A percentile compares a stretch with the other conserved stretches of the same genome.
These are phyloP conservation scores for Talaromyces trachyspermus DNA, from an alignment of 495 filamentous ascomycete species.

Conservation along the genomic window DNA sequence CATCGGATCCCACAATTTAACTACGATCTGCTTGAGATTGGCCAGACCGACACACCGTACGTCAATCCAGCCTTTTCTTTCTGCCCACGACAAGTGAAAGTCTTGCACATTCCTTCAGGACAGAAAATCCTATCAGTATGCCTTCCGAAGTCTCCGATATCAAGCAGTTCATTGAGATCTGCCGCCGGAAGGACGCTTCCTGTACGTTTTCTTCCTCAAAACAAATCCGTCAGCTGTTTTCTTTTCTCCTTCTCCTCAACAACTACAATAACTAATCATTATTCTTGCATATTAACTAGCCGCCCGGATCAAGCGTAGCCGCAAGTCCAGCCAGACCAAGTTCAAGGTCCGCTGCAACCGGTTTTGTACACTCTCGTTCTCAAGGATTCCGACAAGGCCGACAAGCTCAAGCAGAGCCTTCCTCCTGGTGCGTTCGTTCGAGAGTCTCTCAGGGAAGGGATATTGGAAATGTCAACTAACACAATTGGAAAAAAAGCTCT, in stretches of 20 bases:
- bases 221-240: neutral
- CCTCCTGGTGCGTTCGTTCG: conserved; percentile 69
- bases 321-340: conserved; percentile 82
- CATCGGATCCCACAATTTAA: conserved; percentile 20
- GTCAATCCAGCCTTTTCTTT: conserved; percentile 8
- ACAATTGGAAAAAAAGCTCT: conserved; percentile 43
- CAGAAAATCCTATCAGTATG: conserved; percentile 53
- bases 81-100: conserved; percentile 3
- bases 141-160: conserved; percentile 97
- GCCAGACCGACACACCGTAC: too few species aligned
- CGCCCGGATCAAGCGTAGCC: conserved; percentile 96
- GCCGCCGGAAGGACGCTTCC: conserved; percentile 94
- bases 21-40: too few species aligned
- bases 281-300: conserved; percentile 53
- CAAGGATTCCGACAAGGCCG: conserved; percentile 96
- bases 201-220: conserved; percentile 51
- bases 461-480: neutral
- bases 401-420: conserved; percentile 99
- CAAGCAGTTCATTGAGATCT: conserved; percentile 99
- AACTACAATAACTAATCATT: conserved; percentile 27
- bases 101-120: conserved; percentile 5
- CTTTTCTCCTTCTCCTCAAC: conserved; percentile 6
- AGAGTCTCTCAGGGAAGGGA: neutral
- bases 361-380: conserved; percentile 95
- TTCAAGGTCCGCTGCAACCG: conserved; percentile 99